These are phyloP conservation scores for Solanum paucissectum DNA, from an alignment of 257 asterid species.

Conservation along the genomic window DNA sequence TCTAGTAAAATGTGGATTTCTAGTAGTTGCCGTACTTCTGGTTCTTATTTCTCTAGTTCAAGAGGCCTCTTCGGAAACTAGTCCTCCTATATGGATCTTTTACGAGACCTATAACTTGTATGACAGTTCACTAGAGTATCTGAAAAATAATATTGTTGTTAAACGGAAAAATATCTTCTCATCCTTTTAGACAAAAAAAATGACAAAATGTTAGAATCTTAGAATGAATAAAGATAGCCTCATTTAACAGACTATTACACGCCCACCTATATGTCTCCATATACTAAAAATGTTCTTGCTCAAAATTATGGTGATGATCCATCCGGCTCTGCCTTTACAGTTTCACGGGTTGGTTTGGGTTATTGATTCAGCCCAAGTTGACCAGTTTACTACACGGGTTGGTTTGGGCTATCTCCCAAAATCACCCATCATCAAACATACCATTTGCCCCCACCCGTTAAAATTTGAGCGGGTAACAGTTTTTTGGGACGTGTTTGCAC, in stretches of 20 bases:
- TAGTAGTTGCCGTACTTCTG: background rate
- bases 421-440: background rate
- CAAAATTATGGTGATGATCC: background rate
- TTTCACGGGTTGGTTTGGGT: background rate
- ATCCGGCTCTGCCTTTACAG: background rate
- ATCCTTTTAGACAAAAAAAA: background rate
- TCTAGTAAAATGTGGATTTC: background rate
- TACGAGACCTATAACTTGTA: background rate
- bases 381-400: background rate
- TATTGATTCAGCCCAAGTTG: background rate
- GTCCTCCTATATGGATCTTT: background rate
- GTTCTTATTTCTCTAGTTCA: background rate
- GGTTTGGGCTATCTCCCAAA: background rate
- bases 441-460: background rate
- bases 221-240: background rate
- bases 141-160: background rate
- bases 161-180: background rate
- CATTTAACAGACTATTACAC: background rate
- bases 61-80: background rate
- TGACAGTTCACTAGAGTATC: background rate
- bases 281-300: background rate
- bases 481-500: background rate
- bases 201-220: background rate
- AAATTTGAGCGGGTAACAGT: background rate
- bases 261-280: background rate